Evolutionary conservation across 257 asterid genomes (phyloP).

Genomic region (Rauvolfia tetraphylla): DNA sequence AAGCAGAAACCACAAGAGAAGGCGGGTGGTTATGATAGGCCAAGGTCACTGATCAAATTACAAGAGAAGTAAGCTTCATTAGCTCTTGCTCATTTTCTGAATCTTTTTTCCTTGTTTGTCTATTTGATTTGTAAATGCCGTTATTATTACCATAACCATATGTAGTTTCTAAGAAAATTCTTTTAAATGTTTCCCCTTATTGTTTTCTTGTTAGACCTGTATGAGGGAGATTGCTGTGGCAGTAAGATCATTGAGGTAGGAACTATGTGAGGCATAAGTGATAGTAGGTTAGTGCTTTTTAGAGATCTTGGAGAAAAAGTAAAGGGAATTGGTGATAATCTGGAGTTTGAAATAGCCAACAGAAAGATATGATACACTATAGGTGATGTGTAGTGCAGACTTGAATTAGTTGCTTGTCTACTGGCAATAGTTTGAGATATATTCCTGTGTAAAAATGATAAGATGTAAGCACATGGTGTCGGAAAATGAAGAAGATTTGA

Average conservation of each 20-base stretch:
- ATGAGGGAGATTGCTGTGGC: background rate
- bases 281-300: background rate
- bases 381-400: background rate
- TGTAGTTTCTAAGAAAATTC: background rate
- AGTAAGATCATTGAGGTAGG: background rate
- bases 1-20: conserved; percentile 41
- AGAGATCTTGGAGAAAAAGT: background rate
- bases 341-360: background rate
- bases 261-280: background rate
- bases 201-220: background rate
- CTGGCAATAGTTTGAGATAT: background rate
- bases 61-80: conserved; percentile 39
- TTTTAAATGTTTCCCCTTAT: background rate
- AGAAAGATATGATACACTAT: background rate
- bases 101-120: background rate
- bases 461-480: background rate
- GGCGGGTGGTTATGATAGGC: conserved; percentile 60
- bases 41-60: conserved; percentile 51
- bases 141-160: background rate
- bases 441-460: conserved; percentile 1
- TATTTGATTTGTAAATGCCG: background rate
- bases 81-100: conserved; percentile 7
- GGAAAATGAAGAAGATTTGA: background rate
- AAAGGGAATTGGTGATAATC: background rate
- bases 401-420: background rate